Evolutionary conservation across 176 grass and related monocot species (phyloP).

Genomic region (Alloteropsis semialata): DNA sequence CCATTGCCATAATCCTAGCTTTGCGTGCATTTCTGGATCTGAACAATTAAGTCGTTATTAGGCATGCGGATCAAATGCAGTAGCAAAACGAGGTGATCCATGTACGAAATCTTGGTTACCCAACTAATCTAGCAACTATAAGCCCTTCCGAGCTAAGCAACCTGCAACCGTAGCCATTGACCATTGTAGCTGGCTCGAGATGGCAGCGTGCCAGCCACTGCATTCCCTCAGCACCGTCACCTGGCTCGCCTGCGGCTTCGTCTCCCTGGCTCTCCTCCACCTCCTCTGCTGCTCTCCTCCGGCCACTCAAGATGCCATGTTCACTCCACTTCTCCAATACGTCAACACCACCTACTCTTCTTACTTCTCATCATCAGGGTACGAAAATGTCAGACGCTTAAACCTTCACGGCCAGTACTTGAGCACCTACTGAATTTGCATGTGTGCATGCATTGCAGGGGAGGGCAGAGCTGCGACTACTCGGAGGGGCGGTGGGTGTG

Average conservation of each 20-base stretch:
- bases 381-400: not conserved
- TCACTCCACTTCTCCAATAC: constrained; percentile 5
- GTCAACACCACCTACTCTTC: constrained; percentile 11
- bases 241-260: constrained; percentile 18
- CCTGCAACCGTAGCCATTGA: too few species aligned
- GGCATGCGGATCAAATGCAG: too few species aligned
- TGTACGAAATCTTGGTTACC: not conserved
- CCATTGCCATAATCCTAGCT: not conserved
- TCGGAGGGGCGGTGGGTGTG: constrained; percentile 41
- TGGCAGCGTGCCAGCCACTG: not conserved
- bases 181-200: not conserved
- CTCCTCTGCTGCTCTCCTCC: constrained; percentile 15
- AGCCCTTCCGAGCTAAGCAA: too few species aligned
- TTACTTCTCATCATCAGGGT: not conserved
- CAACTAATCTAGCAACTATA: not conserved
- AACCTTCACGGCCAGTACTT: not conserved
- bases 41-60: too few species aligned
- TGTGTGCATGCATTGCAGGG: not conserved
- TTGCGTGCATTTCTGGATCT: too few species aligned
- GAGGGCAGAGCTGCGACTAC: constrained; percentile 6
- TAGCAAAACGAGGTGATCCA: not conserved
- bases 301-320: not conserved
- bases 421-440: not conserved
- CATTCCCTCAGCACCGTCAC: not conserved
- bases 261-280: constrained; percentile 3